Base-by-base conservation (phyloP, 2,329 filamentous ascomycete genomes). In the Pseudogymnoascus sp. region DNA sequence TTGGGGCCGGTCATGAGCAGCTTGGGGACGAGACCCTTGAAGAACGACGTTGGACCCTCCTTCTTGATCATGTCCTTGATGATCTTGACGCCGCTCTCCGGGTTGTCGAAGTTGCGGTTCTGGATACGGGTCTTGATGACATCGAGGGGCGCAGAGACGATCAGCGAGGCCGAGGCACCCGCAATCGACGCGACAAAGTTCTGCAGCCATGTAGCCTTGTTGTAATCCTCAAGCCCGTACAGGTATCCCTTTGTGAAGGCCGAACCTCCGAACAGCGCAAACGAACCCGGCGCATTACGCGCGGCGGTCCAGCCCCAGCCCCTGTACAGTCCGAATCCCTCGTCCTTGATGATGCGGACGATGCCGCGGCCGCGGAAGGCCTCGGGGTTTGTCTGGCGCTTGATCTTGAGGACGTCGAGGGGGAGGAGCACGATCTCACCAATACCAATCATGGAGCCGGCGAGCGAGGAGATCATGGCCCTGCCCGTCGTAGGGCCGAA, bases 61-160 rank as follows among this genome's bases (percentile, higher is more conserved):
- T 96, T 86, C 81, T 87, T 90, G 68, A 90, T 85, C 95, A 99
- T 99, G 76, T 92, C 96, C 67, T 86, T 83, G 66, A 99, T 80
- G 71, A 99, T 97, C 72, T 86, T 86, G 83, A 96, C 91, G 47
- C 95, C 95, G 70, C 89, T 89, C 81, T 97, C 92, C 65, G 93
- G 93, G 81, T 96, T 95, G 68, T 99, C 95, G 72, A 99, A 99
- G 82, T 99, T 97, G 74, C 90, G 86, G 84, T 97, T 97, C 80
- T 97, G 93, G 72, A 97, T 96, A 73, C 93, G 87, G 65, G 93
- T 97, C 85, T 97, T 97, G 84, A 97, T 95, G 70, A 97, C 93
- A 74, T 97, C 93, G 65, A 97, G 84, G 29, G 93, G 93, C 24
- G 93, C 93, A n/a, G 93, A 97, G 60, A 99, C 93, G 59, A 99